Conservation (phyloP, 2,329 filamentous ascomycete species). For the Tricladium varicosporioides region DNA sequence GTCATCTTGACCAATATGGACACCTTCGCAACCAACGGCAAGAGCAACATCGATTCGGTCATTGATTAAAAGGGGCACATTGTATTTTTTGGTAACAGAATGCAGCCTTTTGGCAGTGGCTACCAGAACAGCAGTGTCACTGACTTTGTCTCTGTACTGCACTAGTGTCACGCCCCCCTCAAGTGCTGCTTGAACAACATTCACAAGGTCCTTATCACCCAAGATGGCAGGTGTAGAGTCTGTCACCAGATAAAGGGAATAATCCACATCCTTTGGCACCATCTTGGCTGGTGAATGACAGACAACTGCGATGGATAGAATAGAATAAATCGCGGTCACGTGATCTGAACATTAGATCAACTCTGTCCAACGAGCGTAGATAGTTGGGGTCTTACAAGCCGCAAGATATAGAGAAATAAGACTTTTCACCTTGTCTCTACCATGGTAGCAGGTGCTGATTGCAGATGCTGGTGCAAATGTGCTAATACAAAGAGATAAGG, state of each 20-base stretch:
- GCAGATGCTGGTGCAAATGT: no score
- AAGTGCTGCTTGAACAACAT: conserved; percentile 73
- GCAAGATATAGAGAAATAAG: no score
- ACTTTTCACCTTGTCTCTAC: no score
- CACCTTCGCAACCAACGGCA: conserved; percentile 83
- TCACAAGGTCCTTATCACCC: conserved; percentile 64
- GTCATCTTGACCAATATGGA: conserved; percentile 94
- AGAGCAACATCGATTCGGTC: conserved; percentile 88
- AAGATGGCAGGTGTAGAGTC: conserved; percentile 88
- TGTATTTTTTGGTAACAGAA: conserved; percentile 61
- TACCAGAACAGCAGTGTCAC: conserved; percentile 70
- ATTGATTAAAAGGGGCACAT: conserved; percentile 85
- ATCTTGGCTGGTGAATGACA: neutral
- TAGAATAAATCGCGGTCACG: no score
- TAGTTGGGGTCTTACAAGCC: no score
- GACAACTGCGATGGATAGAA: no score
- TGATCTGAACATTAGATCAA: no score
- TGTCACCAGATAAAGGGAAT: conserved; percentile 86
- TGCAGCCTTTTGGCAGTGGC: conserved; percentile 71
- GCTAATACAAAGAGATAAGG: no score
- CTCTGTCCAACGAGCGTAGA: no score
- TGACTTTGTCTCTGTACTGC: conserved; percentile 87
- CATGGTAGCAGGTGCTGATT: no score
- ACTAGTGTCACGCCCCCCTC: conserved; percentile 81
- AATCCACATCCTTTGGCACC: conserved; percentile 55